Evolutionary conservation across 306 rosid species (phyloP).

Genomic region (Casuarina cunninghamiana): DNA sequence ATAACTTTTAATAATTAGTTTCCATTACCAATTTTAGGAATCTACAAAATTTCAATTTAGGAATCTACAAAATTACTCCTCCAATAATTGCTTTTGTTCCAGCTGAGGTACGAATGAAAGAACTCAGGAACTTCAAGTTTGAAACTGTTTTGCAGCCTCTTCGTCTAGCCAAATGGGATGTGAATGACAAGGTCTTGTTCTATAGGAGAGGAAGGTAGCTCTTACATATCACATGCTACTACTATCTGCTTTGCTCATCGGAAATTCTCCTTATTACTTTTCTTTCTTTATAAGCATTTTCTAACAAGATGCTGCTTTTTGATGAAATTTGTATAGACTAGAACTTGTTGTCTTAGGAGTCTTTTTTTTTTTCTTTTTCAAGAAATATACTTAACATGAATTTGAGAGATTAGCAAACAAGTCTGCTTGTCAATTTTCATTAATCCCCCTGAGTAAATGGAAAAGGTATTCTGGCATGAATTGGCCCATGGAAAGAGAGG

Average conservation of each 20-base stretch:
- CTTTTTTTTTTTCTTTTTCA: neutral
- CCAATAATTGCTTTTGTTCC: slow-evolving; percentile 36
- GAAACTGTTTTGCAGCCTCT: slow-evolving; percentile 43
- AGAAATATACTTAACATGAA: slow-evolving; percentile 36
- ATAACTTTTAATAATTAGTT: neutral
- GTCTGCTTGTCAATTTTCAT: slow-evolving; percentile 22
- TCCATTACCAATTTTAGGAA: slow-evolving; percentile 33
- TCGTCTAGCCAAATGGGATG: slow-evolving; percentile 30
- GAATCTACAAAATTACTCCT: slow-evolving; percentile 42
- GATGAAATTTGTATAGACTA: no score
- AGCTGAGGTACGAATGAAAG: slow-evolving; percentile 32
- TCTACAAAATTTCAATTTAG: slow-evolving; percentile 17
- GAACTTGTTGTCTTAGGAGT: neutral
- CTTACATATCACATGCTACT: neutral
- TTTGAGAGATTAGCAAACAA: slow-evolving; percentile 34
- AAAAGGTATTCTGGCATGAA: slow-evolving; percentile 41
- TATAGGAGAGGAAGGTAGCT: slow-evolving; percentile 33
- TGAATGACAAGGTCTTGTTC: slow-evolving; percentile 16
- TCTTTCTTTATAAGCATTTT: neutral
- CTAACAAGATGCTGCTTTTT: no score
- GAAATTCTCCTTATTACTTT: neutral
- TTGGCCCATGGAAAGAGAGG: slow-evolving; percentile 27
- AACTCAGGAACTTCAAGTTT: slow-evolving; percentile 36
- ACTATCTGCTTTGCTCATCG: no score
- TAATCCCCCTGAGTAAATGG: slow-evolving; percentile 33